phyloP scores from a whole-genome alignment of 2,329 filamentous ascomycete genomes.

The Capronia americana region DNA sequence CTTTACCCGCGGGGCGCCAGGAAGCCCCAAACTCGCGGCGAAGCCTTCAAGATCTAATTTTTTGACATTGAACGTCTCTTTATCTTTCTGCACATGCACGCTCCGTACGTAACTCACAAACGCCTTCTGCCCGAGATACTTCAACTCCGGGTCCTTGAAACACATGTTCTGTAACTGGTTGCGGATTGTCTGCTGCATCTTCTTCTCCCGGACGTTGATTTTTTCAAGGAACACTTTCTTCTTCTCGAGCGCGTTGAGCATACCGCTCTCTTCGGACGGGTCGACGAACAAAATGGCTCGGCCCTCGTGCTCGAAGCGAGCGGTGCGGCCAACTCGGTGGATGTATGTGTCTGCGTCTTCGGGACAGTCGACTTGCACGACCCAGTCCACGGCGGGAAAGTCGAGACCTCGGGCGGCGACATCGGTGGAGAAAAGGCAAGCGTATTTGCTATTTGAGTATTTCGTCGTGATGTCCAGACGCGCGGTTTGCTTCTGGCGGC shows the following conservation, averaged over 20 bases:
- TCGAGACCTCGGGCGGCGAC: slow-evolving; percentile 93
- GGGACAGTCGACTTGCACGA: slow-evolving; percentile 96
- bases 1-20: slow-evolving; percentile 90
- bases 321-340: slow-evolving; percentile 91
- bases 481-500: slow-evolving; percentile 88
- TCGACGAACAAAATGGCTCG: slow-evolving; percentile 90
- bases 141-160: slow-evolving; percentile 91
- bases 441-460: slow-evolving; percentile 79
- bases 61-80: slow-evolving; percentile 85
- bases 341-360: slow-evolving; percentile 98
- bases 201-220: slow-evolving; percentile 86
- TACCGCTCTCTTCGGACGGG: slow-evolving; percentile 89
- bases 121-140: slow-evolving; percentile 94
- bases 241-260: slow-evolving; percentile 81
- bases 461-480: slow-evolving; percentile 84
- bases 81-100: slow-evolving; percentile 86
- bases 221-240: slow-evolving; percentile 89
- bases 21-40: slow-evolving; percentile 82
- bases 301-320: slow-evolving; percentile 87
- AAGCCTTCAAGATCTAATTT: slow-evolving; percentile 84
- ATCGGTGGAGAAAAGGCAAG: slow-evolving; percentile 93
- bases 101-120: slow-evolving; percentile 90
- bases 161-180: slow-evolving; percentile 91
- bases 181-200: slow-evolving; percentile 79
- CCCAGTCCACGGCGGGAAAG: slow-evolving; percentile 97